Conservation (phyloP, 257 asterid species). For the Ilex aquifolium region DNA sequence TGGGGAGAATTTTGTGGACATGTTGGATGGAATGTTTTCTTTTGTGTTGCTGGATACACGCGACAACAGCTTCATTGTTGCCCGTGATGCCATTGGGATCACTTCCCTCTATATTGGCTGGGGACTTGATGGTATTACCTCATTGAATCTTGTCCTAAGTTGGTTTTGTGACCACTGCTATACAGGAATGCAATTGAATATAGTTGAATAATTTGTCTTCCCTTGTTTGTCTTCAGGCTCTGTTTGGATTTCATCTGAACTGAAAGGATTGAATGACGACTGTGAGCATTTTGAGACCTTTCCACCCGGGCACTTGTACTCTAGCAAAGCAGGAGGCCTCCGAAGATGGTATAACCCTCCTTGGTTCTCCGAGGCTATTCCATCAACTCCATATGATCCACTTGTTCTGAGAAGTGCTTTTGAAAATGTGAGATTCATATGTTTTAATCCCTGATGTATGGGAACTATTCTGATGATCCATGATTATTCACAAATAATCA, state of each 20-base stretch:
- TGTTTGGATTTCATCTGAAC: slow-evolving; percentile 87
- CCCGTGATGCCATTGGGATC: slow-evolving; percentile 95
- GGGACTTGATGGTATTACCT: slow-evolving; percentile 82
- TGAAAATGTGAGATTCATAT: slow-evolving; percentile 52
- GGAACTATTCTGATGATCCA: not conserved
- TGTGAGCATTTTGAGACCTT: slow-evolving; percentile 91
- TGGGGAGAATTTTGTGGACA: slow-evolving; percentile 82
- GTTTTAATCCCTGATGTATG: not conserved
- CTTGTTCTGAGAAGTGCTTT: slow-evolving; percentile 71
- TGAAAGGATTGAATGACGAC: slow-evolving; percentile 77
- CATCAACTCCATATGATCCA: slow-evolving; percentile 86
- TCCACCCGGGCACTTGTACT: slow-evolving; percentile 90
- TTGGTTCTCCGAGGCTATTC: slow-evolving; percentile 81
- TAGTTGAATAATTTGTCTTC: not conserved
- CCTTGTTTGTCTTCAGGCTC: slow-evolving; percentile 47
- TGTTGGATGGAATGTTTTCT: slow-evolving; percentile 97
- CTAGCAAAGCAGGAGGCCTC: slow-evolving; percentile 71
- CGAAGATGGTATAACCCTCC: slow-evolving; percentile 89
- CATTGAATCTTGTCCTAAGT: not conserved
- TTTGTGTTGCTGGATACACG: slow-evolving; percentile 85
- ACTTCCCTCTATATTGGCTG: slow-evolving; percentile 93
- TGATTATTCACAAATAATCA: not conserved
- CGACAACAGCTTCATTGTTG: slow-evolving; percentile 79
- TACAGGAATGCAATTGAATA: not conserved
- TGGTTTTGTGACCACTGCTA: not conserved